Evolutionary conservation across 179 eudicot genomes (phyloP), one percentile per base, ranked within the genome.

Genomic region (Beta macrorhiza): DNA sequence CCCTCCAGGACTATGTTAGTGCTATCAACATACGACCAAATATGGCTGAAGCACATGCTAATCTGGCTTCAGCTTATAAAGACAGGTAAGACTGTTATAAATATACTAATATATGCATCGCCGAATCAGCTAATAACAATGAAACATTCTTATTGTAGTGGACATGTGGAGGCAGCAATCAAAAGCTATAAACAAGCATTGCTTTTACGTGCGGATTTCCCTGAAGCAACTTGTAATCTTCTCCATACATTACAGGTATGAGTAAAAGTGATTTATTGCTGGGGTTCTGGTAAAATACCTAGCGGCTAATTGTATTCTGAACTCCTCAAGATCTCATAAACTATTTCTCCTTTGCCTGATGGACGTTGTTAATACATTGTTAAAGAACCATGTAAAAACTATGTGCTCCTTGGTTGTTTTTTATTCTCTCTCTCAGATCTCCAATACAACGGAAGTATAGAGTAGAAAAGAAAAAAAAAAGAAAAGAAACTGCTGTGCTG

Each of bases 1-100:
- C 99, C 61, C 90, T 95, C 84, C 99, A 92, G 86, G 99, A 95
- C 72, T 95, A 95, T 79, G 53, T 85, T 79, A 90, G 84, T 81
- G 99, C 99, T 75, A 92, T 95, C 82, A 82, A 78, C 74, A 83
- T 91, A 72, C 90, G 98, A 13, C 99, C 99, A 69, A 78, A 91
- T 76, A 93, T 95, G 99, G 98, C 99, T 70, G 99, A 95, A 88
- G 98, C 99, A 81, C 99, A 93, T 90, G 98, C 95, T 53, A 93
- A 93, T 86, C 84, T 95, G 82, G 99, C 99, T 84, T 93, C 98
- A 78, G 99, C 98, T 83, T 93, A 93, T 74, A 95, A 93, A 81
- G 98, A 93, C 85, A 93, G 99, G 99, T 93, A 85, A 29, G 19
- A 0, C 62, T 74, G 67, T 45, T 5, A 47, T 10, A 51, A 51